Conservation (phyloP, 129 eudicot genomes). For the Sambucus nigra region DNA sequence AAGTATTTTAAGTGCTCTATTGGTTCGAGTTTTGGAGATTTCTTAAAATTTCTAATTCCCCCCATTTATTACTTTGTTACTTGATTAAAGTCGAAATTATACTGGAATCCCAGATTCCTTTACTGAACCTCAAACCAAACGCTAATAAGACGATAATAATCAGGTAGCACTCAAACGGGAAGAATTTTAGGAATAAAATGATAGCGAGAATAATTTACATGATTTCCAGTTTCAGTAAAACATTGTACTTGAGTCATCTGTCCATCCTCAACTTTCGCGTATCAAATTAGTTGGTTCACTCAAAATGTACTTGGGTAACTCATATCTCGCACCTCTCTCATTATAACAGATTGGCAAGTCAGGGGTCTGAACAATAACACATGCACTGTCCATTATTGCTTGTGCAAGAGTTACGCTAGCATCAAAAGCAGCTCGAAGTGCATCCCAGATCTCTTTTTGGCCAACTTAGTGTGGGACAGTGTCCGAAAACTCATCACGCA, state of each 20-base stretch:
- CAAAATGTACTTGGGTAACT: conserved; percentile 78
- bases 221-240: conserved; percentile 39
- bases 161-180: background rate
- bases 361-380: conserved; percentile 63
- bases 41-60: too few relatives aligned
- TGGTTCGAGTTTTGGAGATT: background rate
- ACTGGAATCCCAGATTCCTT: too few relatives aligned
- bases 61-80: too few relatives aligned
- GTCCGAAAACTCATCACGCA: conserved; percentile 94
- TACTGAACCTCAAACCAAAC: too few relatives aligned
- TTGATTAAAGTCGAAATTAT: too few relatives aligned
- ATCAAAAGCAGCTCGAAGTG: conserved; percentile 79
- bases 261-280: conserved; percentile 31
- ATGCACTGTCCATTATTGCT: conserved; percentile 81
- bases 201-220: conserved; percentile 36
- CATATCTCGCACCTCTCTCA: conserved; percentile 94
- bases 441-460: conserved; percentile 87
- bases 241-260: background rate
- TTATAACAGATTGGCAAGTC: conserved; percentile 81
- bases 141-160: background rate
- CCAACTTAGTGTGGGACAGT: conserved; percentile 92
- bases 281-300: conserved; percentile 87
- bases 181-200: conserved; percentile 1
- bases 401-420: conserved; percentile 69
- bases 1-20: too few relatives aligned